Evolutionary conservation across 345 rosid species (phyloP), one percentile per base, ranked within the genome.

Genomic region (Linum lewisii): DNA sequence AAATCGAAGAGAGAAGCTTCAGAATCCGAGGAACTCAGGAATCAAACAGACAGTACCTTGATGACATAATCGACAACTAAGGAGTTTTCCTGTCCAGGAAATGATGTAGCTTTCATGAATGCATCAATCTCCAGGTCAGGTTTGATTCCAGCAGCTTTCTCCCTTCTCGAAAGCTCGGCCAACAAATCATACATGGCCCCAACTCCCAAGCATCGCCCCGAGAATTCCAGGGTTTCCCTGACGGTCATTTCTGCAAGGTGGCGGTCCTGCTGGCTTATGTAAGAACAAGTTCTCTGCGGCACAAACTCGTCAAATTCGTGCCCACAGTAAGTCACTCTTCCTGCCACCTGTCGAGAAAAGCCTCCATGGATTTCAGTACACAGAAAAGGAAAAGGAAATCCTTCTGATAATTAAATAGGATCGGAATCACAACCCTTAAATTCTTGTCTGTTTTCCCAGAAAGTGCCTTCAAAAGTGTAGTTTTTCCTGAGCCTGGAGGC

Each of bases 271-370:
- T 52, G 56, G 25, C 56, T 19, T 0, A 52, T 52, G 13, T 52
- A 52, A 24, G 25, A 24, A 52, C 56, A 52, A 20, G 56, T 52
- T 24, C 56, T 52, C 56, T 52, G 56, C n/a, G 56, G 56, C 14
- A 52, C 56, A 21, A 52, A 52, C 56, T 52, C 56, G 13, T 24
- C 15, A 13, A 21, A 52, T 24, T 52, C 24, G 11, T 19, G 56
- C 5, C 56, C 56, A 24, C 56, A 52, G 56, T 52, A 52, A 2
- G 56, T 20, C 24, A 52, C 24, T 52, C 56, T 52, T 21, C 56
- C 56, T 1, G 56, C 20, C 25, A 52, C 56, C 56, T 21, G 23
- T 20, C 14, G 24, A 52, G 24, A 52, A 4, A 19, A 51, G 8
- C 7, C 7, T 11, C 1, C 8, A 9, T 19, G 56, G 23, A 3